Evolutionary conservation across 352 stramenopile genomes (phyloP).

Genomic region (Phytophthora melonis): DNA sequence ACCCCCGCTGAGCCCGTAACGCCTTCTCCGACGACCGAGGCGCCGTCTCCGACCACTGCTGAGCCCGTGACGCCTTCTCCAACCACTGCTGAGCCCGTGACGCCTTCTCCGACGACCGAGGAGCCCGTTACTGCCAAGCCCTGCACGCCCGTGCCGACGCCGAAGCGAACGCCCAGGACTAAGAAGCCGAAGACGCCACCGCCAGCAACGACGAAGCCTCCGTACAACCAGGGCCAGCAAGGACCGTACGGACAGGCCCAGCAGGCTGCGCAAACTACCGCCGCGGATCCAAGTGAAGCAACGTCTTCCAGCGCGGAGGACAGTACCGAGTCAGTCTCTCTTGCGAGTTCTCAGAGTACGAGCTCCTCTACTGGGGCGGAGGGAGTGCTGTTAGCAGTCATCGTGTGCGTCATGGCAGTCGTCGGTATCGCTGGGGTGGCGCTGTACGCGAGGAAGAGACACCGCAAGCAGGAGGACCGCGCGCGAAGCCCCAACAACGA

Average conservation of each 20-base stretch:
- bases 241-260: background rate
- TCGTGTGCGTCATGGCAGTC: slow-evolving; percentile 28
- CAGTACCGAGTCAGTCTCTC: slow-evolving; percentile 4
- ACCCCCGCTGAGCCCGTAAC: background rate
- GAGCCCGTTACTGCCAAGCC: background rate
- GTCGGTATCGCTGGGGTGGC: slow-evolving; percentile 27
- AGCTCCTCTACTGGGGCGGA: slow-evolving; percentile 1
- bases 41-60: background rate
- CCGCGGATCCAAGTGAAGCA: slow-evolving; percentile 5
- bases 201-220: slow-evolving; percentile 12
- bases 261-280: slow-evolving; percentile 4
- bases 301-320: slow-evolving; percentile 7
- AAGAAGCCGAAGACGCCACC: background rate
- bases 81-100: background rate
- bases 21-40: background rate
- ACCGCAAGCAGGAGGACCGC: slow-evolving; percentile 6
- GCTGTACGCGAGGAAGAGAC: slow-evolving; percentile 31
- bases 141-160: background rate
- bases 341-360: slow-evolving; percentile 13
- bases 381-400: slow-evolving; percentile 25
- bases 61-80: background rate
- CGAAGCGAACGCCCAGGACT: background rate
- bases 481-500: slow-evolving; percentile 17
- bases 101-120: background rate
- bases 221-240: slow-evolving; percentile 23